Conservation (phyloP, 352 stramenopile species). For the Pythium apleroticum region DNA sequence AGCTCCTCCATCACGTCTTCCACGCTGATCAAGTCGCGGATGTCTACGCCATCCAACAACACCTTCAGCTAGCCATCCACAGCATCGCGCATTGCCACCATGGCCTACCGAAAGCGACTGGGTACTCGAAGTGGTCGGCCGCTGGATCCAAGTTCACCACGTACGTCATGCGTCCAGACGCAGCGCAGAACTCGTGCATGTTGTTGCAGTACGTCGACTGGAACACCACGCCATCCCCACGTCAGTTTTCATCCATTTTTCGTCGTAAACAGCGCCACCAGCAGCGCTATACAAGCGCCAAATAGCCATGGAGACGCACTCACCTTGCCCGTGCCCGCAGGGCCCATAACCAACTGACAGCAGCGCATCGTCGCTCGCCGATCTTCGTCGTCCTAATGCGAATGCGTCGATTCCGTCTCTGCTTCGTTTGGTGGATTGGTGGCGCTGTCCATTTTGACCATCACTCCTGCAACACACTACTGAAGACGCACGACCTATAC, state of each 20-base stretch:
- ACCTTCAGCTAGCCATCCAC: neutral
- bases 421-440: constrained; percentile 10
- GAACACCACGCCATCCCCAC: neutral
- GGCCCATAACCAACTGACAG: constrained; percentile 91
- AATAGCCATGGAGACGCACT: neutral
- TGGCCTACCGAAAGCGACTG: constrained; percentile 74
- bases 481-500: constrained; percentile 6
- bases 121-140: constrained; percentile 89
- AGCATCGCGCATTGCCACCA: neutral
- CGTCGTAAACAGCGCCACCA: neutral
- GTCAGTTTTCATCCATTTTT: constrained; percentile 2
- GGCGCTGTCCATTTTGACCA: constrained; percentile 12
- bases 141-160: constrained; percentile 98
- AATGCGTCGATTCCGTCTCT: neutral
- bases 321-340: constrained; percentile 91
- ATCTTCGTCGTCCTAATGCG: neutral
- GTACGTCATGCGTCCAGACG: constrained; percentile 85
- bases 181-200: constrained; percentile 91
- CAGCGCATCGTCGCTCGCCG: constrained; percentile 64
- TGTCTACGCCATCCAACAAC: constrained; percentile 49
- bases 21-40: constrained; percentile 95
- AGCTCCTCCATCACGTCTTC: constrained; percentile 98
- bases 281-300: neutral
- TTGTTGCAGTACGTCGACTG: constrained; percentile 93
- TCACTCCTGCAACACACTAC: constrained; percentile 10